phyloP scores from a whole-genome alignment of 805 yeast genomes.

The Lipomyces sp. region DNA sequence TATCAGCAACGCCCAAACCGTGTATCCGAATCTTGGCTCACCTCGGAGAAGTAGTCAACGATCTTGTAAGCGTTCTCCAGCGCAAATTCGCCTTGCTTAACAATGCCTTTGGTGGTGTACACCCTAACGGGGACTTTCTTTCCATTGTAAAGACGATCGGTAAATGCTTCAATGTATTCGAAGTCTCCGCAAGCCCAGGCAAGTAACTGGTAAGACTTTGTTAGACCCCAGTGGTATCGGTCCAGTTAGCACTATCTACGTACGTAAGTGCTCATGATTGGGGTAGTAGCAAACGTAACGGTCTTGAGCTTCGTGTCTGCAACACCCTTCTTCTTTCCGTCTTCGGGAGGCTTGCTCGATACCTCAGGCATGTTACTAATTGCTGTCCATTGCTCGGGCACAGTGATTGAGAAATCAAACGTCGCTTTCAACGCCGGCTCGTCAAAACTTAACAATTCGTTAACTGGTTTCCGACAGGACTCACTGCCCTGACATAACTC shows the following conservation, averaged over 20 bases:
- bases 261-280: conserved; percentile 76
- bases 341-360: conserved; percentile 66
- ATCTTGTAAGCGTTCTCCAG: conserved; percentile 78
- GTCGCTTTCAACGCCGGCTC: conserved; percentile 81
- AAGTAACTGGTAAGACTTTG: conserved; percentile 51
- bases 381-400: conserved; percentile 46
- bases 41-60: conserved; percentile 70
- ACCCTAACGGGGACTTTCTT: conserved; percentile 79
- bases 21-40: conserved; percentile 35
- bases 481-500: neutral
- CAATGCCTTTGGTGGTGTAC: conserved; percentile 79
- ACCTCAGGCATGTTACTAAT: conserved; percentile 57
- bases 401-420: conserved; percentile 64
- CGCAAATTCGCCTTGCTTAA: conserved; percentile 70
- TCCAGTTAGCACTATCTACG: neutral
- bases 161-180: conserved; percentile 65
- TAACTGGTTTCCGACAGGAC: neutral
- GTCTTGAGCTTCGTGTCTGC: conserved; percentile 77
- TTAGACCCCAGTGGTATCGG: neutral
- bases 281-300: conserved; percentile 79
- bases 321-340: conserved; percentile 50
- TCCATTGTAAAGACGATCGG: conserved; percentile 49
- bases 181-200: conserved; percentile 85
- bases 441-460: conserved; percentile 54
- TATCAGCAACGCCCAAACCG: neutral